A percentile compares a stretch with the other conserved stretches of the same genome.
Evolutionary conservation across 495 filamentous ascomycete species (phyloP).

Genomic region (Penicillium daleae): DNA sequence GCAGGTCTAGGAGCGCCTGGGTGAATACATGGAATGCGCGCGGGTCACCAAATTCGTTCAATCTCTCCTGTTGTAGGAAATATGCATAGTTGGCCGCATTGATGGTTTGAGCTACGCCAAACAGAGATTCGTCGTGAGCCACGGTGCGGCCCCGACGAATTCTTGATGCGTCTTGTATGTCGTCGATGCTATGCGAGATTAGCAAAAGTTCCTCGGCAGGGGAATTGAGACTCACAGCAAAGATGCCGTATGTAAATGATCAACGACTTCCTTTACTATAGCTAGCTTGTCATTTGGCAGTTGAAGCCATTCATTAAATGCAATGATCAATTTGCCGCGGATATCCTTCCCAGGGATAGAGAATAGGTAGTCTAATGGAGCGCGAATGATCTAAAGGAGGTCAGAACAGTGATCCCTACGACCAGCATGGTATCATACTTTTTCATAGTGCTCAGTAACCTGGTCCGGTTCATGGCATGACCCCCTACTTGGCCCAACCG

Average conservation of each 20-base stretch:
- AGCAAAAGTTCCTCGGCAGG: neutral
- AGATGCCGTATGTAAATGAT: neutral
- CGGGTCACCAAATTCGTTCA: neutral
- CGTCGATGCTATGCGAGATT: neutral
- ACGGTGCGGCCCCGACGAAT: neutral
- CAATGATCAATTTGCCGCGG: neutral
- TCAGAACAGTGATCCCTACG: neutral
- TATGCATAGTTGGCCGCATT: neutral
- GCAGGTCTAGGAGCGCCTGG: neutral
- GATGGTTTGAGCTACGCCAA: neutral
- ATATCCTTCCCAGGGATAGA: neutral
- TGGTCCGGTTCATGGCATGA: neutral
- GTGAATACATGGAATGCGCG: neutral
- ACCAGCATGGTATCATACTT: neutral
- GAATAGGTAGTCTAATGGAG: neutral
- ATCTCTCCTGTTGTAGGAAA: neutral
- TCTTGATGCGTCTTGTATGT: neutral
- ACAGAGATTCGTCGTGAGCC: neutral
- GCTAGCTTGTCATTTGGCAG: neutral
- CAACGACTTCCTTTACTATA: neutral
- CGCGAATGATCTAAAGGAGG: neutral
- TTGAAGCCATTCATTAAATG: conserved; percentile 1
- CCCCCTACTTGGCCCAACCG: neutral
- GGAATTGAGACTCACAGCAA: neutral
- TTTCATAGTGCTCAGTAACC: neutral